Percentiles rank a stretch among this genome's conserved stretches.
These are phyloP conservation scores for Pedinophyceae sp. DNA, from an alignment of 139 green algal genomes.

Conservation along the genomic window DNA sequence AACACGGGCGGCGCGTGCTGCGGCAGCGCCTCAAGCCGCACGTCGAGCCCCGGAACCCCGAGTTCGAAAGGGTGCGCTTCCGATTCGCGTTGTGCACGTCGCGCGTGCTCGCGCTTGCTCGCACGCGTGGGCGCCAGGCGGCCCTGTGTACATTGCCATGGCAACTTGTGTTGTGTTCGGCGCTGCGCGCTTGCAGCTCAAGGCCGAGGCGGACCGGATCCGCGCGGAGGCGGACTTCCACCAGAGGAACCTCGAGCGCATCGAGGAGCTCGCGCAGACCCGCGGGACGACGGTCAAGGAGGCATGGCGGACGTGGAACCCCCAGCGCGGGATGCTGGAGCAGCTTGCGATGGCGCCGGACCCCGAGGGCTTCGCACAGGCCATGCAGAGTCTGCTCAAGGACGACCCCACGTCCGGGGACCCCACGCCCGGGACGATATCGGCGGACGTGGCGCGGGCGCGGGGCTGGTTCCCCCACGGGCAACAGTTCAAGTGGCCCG, in stretches of 20 bases:
- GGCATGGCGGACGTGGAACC: constrained; percentile 34
- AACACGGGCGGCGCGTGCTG: background rate
- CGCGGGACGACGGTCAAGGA: constrained; percentile 5
- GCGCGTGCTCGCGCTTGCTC: no score
- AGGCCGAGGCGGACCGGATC: no score
- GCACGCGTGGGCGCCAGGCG: no score
- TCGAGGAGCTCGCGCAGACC: constrained; percentile 4
- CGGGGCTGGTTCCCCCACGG: constrained; percentile 32
- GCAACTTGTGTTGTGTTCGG: no score
- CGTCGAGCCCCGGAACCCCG: no score
- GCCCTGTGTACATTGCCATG: no score
- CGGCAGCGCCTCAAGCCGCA: background rate
- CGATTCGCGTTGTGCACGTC: no score
- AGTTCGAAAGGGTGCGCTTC: no score
- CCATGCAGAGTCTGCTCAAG: constrained; percentile 11
- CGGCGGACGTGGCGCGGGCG: constrained; percentile 4
- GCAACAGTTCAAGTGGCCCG: constrained; percentile 30
- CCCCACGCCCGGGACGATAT: constrained; percentile 13
- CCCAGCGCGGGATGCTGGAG: constrained; percentile 21
- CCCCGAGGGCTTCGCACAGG: constrained; percentile 9
- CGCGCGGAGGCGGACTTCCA: no score
- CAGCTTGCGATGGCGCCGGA: constrained; percentile 12
- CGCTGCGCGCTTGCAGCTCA: no score
- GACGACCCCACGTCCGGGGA: background rate
- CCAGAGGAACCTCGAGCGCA: constrained; percentile 7